Evolutionary conservation across 768 basidiomycete genomes (phyloP).

Genomic region (Hericium coralloides): DNA sequence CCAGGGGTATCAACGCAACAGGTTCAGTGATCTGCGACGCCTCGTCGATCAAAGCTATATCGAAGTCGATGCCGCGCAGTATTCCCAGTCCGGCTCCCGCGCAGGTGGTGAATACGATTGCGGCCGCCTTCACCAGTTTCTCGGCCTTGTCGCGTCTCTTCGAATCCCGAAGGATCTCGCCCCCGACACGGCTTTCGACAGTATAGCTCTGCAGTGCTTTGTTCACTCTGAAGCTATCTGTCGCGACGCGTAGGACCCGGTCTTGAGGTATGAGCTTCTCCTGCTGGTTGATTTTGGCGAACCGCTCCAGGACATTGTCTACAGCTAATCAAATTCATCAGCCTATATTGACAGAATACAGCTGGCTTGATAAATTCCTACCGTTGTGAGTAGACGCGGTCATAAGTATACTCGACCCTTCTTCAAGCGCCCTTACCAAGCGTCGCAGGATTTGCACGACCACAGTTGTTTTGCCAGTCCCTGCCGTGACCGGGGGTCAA

Average conservation of each 20-base stretch:
- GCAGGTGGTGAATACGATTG: constrained; percentile 58
- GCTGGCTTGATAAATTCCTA: constrained; percentile 12
- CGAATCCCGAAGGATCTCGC: constrained; percentile 53
- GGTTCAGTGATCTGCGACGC: constrained; percentile 67
- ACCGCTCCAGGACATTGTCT: constrained; percentile 62
- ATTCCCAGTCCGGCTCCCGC: constrained; percentile 55
- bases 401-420: constrained; percentile 47
- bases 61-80: constrained; percentile 45
- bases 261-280: constrained; percentile 40
- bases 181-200: constrained; percentile 55
- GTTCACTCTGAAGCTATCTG: constrained; percentile 55
- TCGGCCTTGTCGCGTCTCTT: constrained; percentile 49
- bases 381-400: constrained; percentile 67
- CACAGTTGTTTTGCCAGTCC: constrained; percentile 66
- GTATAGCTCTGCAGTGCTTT: constrained; percentile 49
- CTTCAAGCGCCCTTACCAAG: constrained; percentile 25
- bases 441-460: constrained; percentile 50
- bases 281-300: constrained; percentile 37
- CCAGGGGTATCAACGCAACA: constrained; percentile 54
- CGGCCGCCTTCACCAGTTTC: constrained; percentile 45
- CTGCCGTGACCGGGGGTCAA: constrained; percentile 21
- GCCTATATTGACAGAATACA: not conserved
- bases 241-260: constrained; percentile 58
- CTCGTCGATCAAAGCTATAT: constrained; percentile 58
- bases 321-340: constrained; percentile 36